phyloP scores from a whole-genome alignment of 371 early-diverging fungal species.

The Apophysomyces variabilis region DNA sequence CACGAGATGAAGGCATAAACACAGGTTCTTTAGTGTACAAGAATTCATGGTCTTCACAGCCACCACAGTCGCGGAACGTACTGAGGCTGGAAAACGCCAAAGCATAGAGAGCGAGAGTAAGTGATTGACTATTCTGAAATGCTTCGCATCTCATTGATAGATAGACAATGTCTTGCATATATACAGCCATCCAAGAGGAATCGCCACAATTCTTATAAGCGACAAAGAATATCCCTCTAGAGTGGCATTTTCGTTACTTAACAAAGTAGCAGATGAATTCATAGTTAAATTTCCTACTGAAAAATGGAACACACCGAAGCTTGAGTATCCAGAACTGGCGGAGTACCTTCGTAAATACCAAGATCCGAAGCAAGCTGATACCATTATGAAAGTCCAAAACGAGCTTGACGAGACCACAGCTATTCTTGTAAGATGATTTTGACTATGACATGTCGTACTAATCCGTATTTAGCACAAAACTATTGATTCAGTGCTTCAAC shows the following conservation, averaged over 20 bases:
- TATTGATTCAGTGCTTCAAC: slow-evolving; percentile 93
- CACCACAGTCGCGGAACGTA: slow-evolving; percentile 87
- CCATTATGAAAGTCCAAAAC: slow-evolving; percentile 93
- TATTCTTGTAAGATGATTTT: slow-evolving; percentile 68
- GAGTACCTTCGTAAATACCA: slow-evolving; percentile 83
- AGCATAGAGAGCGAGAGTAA: slow-evolving; percentile 86
- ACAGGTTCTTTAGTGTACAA: slow-evolving; percentile 64
- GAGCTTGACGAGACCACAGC: slow-evolving; percentile 98
- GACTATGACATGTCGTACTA: not conserved
- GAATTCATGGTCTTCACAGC: slow-evolving; percentile 92
- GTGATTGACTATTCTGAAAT: slow-evolving; percentile 21
- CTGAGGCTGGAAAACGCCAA: slow-evolving; percentile 81
- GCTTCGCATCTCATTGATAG: not conserved
- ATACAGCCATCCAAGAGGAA: slow-evolving; percentile 74
- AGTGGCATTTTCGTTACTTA: slow-evolving; percentile 87
- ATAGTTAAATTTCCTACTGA: slow-evolving; percentile 64
- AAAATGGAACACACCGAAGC: slow-evolving; percentile 55
- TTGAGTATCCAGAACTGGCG: slow-evolving; percentile 75
- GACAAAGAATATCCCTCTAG: slow-evolving; percentile 94
- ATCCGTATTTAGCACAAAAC: slow-evolving; percentile 83
- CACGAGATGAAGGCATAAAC: slow-evolving; percentile 1
- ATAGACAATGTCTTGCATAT: slow-evolving; percentile 86
- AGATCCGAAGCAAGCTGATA: slow-evolving; percentile 94
- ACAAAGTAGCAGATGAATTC: slow-evolving; percentile 91
- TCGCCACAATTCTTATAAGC: slow-evolving; percentile 81